phyloP scores from a whole-genome alignment of 1,284 basidiomycete species.

The Porogramme epimiltina region DNA sequence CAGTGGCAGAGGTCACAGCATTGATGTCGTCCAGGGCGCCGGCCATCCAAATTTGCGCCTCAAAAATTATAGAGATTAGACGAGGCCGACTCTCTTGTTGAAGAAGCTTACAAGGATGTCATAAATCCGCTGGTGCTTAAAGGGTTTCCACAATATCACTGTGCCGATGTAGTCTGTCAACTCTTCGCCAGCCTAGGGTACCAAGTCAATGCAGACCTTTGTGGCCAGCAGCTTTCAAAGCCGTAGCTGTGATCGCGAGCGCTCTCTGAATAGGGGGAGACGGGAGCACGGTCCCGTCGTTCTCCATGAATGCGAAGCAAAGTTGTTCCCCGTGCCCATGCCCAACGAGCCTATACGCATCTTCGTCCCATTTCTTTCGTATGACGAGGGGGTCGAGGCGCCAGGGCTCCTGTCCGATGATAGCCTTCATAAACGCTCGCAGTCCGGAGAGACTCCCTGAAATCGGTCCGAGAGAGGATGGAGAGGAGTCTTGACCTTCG shows the following conservation, averaged over 20 bases:
- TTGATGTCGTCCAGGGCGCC: slow-evolving; percentile 42
- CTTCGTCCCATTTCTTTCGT: slow-evolving; percentile 25
- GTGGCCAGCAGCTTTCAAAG: slow-evolving; percentile 50
- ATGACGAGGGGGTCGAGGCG: slow-evolving; percentile 22
- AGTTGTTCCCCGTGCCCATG: slow-evolving; percentile 43
- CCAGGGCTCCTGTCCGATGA: slow-evolving; percentile 23
- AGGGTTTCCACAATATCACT: slow-evolving; percentile 43
- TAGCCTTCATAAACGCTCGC: slow-evolving; percentile 22
- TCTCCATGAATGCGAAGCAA: slow-evolving; percentile 43
- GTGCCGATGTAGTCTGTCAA: slow-evolving; percentile 36
- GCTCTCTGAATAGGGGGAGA: slow-evolving; percentile 51
- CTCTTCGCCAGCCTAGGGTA: slow-evolving; percentile 22
- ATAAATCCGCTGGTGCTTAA: slow-evolving; percentile 50
- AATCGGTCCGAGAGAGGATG: slow-evolving; percentile 23
- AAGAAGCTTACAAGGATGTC: slow-evolving; percentile 50
- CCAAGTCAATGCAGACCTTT: slow-evolving; percentile 26
- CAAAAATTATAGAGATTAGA: not conserved
- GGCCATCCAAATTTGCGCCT: slow-evolving; percentile 22
- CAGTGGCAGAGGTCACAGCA: slow-evolving; percentile 32
- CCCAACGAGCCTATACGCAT: slow-evolving; percentile 30
- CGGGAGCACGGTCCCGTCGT: slow-evolving; percentile 49
- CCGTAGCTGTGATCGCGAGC: slow-evolving; percentile 44
- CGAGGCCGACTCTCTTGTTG: slow-evolving; percentile 24
- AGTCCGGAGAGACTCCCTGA: slow-evolving; percentile 22
- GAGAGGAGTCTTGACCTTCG: slow-evolving; percentile 23